phyloP scores from a whole-genome alignment of 768 basidiomycete species.

The Trametes sanguinea region DNA sequence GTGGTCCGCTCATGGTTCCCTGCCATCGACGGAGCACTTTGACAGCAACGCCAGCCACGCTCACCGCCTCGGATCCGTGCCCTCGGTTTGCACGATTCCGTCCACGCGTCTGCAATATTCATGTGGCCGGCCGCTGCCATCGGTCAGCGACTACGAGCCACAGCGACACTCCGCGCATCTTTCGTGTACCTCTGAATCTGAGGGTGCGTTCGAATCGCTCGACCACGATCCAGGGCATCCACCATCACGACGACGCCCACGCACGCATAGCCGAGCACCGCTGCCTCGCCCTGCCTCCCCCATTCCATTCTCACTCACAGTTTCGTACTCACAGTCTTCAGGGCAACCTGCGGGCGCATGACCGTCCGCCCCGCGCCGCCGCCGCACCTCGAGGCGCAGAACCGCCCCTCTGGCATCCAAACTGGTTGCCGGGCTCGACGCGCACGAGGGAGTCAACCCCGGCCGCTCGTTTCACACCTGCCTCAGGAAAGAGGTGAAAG shows the following conservation, averaged over 20 bases:
- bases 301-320: too few species aligned
- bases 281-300: background rate
- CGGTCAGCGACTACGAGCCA: too few species aligned
- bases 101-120: too few species aligned
- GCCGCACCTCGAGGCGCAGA: background rate
- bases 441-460: background rate
- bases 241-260: background rate
- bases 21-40: too few species aligned
- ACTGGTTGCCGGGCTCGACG: background rate
- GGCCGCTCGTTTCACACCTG: too few species aligned
- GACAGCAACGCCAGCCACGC: too few species aligned
- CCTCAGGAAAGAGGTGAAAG: too few species aligned
- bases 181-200: background rate
- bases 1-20: too few species aligned
- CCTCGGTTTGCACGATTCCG: too few species aligned
- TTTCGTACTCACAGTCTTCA: background rate
- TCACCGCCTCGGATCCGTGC: too few species aligned
- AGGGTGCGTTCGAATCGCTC: background rate
- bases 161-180: too few species aligned
- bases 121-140: too few species aligned
- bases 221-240: background rate
- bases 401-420: background rate
- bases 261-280: background rate
- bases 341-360: background rate
- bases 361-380: background rate